Evolutionary conservation across 352 stramenopile species (phyloP).

Genomic region (Aphanomyces stellatus): DNA sequence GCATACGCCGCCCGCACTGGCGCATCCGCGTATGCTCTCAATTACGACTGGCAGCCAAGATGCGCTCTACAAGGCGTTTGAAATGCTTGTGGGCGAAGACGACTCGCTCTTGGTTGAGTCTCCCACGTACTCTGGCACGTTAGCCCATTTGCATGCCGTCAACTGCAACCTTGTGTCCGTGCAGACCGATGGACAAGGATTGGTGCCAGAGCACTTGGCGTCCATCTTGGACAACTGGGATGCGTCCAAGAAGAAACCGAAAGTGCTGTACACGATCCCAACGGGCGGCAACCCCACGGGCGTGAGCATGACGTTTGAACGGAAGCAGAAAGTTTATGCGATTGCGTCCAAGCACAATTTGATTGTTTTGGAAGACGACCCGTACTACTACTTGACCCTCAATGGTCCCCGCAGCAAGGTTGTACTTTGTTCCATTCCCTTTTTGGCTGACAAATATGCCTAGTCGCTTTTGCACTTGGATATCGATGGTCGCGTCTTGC

Average conservation of each 20-base stretch:
- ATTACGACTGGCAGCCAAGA: slow-evolving; percentile 43
- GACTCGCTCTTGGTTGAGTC: slow-evolving; percentile 39
- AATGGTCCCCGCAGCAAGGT: slow-evolving; percentile 21
- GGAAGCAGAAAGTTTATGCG: slow-evolving; percentile 32
- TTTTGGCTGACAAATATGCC: neutral
- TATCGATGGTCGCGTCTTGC: slow-evolving; percentile 35
- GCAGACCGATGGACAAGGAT: slow-evolving; percentile 30
- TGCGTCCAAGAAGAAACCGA: slow-evolving; percentile 20
- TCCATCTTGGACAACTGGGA: slow-evolving; percentile 25
- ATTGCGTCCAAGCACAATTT: slow-evolving; percentile 34
- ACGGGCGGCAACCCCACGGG: slow-evolving; percentile 44
- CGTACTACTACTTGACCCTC: slow-evolving; percentile 47
- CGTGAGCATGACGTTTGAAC: slow-evolving; percentile 27
- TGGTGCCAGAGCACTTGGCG: slow-evolving; percentile 29
- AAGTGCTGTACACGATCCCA: slow-evolving; percentile 44
- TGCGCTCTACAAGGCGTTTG: slow-evolving; percentile 41
- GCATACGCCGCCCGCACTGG: slow-evolving; percentile 21
- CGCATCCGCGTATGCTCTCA: slow-evolving; percentile 10
- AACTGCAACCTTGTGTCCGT: slow-evolving; percentile 29
- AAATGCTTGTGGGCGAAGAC: slow-evolving; percentile 34
- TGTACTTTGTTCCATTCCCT: neutral
- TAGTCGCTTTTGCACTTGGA: slow-evolving; percentile 35
- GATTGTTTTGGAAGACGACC: slow-evolving; percentile 49
- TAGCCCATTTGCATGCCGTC: slow-evolving; percentile 33
- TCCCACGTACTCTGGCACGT: slow-evolving; percentile 38